phyloP scores from a whole-genome alignment of 257 asterid genomes.

The Agastache rugosa region DNA sequence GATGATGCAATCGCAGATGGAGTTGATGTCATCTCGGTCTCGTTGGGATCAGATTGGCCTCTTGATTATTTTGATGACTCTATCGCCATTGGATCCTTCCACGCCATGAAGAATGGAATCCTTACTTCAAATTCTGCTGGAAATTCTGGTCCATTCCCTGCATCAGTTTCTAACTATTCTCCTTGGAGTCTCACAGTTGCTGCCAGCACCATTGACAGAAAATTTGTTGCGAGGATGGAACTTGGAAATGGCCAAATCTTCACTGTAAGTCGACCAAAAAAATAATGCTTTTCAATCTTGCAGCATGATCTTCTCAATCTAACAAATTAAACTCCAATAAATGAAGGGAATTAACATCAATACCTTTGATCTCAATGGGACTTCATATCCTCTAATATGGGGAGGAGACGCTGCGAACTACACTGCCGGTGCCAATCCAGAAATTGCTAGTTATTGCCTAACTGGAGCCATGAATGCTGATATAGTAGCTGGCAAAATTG shows the following conservation, averaged over 20 bases:
- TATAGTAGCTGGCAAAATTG: constrained; percentile 53
- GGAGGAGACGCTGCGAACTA: constrained; percentile 78
- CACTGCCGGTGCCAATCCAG: constrained; percentile 49
- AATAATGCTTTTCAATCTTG: too few species aligned
- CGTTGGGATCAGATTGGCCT: constrained; percentile 53
- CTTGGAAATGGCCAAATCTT: constrained; percentile 60
- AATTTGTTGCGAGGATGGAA: constrained; percentile 53
- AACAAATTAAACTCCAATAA: neutral
- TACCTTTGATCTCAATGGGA: constrained; percentile 55
- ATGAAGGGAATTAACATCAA: constrained; percentile 69
- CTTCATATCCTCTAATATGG: constrained; percentile 63
- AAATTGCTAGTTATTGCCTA: constrained; percentile 34
- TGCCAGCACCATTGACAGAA: constrained; percentile 67
- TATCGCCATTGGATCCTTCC: constrained; percentile 77
- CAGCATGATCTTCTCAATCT: neutral
- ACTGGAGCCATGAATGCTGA: constrained; percentile 43
- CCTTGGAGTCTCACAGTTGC: constrained; percentile 79
- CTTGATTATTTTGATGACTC: constrained; percentile 62
- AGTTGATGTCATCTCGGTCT: constrained; percentile 67
- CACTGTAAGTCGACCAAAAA: constrained; percentile 44
- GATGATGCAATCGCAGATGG: constrained; percentile 83
- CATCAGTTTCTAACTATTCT: constrained; percentile 45
- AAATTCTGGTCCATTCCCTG: constrained; percentile 60
- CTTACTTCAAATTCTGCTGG: constrained; percentile 71
- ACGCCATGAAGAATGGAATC: constrained; percentile 69